Percentiles rank a stretch among this genome's conserved stretches.
phyloP scores from a whole-genome alignment of 2,329 filamentous ascomycete genomes.

The Aspergillus udagawae region DNA sequence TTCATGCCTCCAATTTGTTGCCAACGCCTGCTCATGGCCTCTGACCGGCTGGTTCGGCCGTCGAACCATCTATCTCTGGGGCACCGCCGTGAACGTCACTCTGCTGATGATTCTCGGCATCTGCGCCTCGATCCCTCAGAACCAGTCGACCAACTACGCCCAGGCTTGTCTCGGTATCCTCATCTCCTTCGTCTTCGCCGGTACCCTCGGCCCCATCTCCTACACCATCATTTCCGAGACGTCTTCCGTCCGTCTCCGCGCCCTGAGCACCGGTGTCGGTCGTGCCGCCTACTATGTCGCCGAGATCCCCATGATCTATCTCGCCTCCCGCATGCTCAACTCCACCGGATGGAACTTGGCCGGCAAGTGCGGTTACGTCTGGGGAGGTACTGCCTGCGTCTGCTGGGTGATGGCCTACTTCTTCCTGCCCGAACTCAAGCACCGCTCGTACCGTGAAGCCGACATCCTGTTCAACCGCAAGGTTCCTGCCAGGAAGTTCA shows the following conservation, averaged over 20 bases:
- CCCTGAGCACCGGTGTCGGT: slow-evolving; percentile 37
- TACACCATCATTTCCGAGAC: slow-evolving; percentile 40
- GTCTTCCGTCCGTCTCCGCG: slow-evolving; percentile 35
- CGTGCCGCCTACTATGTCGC: slow-evolving; percentile 42
- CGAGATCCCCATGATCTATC: slow-evolving; percentile 41
- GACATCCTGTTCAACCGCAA: slow-evolving; percentile 46
- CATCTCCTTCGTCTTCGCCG: slow-evolving; percentile 40
- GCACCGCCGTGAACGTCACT: slow-evolving; percentile 31
- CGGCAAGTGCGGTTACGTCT: slow-evolving; percentile 48
- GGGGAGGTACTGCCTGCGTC: slow-evolving; percentile 42
- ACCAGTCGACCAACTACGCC: slow-evolving; percentile 32
- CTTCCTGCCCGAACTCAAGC: slow-evolving; percentile 44
- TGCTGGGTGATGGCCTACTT: slow-evolving; percentile 43
- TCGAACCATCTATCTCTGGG: slow-evolving; percentile 39
- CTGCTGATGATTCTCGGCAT: slow-evolving; percentile 37
- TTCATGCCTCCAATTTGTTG: slow-evolving; percentile 32
- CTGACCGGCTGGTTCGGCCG: slow-evolving; percentile 38
- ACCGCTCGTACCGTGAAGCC: slow-evolving; percentile 43
- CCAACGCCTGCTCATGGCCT: slow-evolving; percentile 33
- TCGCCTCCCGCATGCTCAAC: slow-evolving; percentile 40
- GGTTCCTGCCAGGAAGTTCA: slow-evolving; percentile 43
- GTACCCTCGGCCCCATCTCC: slow-evolving; percentile 33
- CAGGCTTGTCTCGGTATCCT: slow-evolving; percentile 37
- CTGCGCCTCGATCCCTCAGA: slow-evolving; percentile 33
- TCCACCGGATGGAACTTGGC: slow-evolving; percentile 39